Percentiles rank a stretch among this genome's conserved stretches.
Evolutionary conservation across 2,329 filamentous ascomycete genomes (phyloP).

Genomic region (Fusarium abutilonis): DNA sequence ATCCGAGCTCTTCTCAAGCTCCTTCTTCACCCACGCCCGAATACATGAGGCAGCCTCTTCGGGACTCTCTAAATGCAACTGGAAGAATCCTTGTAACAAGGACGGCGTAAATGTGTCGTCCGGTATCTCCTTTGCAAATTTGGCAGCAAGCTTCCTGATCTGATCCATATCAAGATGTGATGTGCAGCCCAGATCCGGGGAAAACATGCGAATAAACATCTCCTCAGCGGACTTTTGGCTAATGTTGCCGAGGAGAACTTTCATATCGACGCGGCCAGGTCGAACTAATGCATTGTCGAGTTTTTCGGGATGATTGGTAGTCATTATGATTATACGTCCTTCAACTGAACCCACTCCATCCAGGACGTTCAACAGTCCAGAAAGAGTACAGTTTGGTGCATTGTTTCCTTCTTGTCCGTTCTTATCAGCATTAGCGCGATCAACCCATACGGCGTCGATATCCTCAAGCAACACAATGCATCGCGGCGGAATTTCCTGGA

Average conservation of each 20-base stretch:
- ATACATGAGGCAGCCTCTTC: slow-evolving; percentile 50
- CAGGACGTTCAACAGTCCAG: slow-evolving; percentile 74
- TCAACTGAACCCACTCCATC: slow-evolving; percentile 76
- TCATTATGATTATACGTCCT: slow-evolving; percentile 78
- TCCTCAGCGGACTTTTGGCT: slow-evolving; percentile 55
- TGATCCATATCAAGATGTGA: slow-evolving; percentile 43
- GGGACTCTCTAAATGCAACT: slow-evolving; percentile 55
- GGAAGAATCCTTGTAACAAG: slow-evolving; percentile 60
- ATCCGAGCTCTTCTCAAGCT: slow-evolving; percentile 45
- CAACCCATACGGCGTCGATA: slow-evolving; percentile 57
- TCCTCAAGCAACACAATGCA: slow-evolving; percentile 67
- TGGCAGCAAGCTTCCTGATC: slow-evolving; percentile 58
- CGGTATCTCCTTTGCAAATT: slow-evolving; percentile 65
- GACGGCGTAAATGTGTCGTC: slow-evolving; percentile 59
- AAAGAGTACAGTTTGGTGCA: slow-evolving; percentile 60
- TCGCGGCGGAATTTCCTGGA: slow-evolving; percentile 61
- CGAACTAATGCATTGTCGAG: slow-evolving; percentile 72
- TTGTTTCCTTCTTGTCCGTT: slow-evolving; percentile 30
- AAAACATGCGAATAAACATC: slow-evolving; percentile 61
- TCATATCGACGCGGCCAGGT: slow-evolving; percentile 73
- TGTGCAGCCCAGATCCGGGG: slow-evolving; percentile 47
- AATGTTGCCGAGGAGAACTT: slow-evolving; percentile 65
- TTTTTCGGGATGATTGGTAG: slow-evolving; percentile 72
- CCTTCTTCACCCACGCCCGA: slow-evolving; percentile 51
- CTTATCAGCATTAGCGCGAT: slow-evolving; percentile 36